Base-by-base conservation (phyloP, 208 protist genomes). In the Wallacemonas rigidus region DNA sequence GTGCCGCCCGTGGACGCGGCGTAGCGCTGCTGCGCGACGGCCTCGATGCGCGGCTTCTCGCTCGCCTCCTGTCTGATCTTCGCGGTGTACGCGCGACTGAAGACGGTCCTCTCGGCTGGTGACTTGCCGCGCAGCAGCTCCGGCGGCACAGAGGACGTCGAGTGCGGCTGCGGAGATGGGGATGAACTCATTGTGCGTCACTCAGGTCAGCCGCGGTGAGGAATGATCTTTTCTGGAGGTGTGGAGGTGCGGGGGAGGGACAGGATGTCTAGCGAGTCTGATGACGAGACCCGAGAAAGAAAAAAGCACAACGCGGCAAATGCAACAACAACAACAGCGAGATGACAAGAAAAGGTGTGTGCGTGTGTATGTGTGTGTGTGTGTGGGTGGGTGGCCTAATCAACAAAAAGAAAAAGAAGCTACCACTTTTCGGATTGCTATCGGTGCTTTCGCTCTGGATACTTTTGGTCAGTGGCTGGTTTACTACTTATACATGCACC, bases 61-160 rank as follows among this genome's bases (percentile, higher is more conserved):
- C 93, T 88, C 75, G 94, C 83, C 58, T 90, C 83, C 58, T 96
- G 79, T 38, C 93, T 85, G 45, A 72, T 79, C 65, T 80, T 82
- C 5, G 85, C 82, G 9, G 82, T 61, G 51, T 85, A 85, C n/a
- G 88, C 86, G 15, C 83, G 78, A 3, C 75, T 80, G 67, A 90
- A 77, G 14, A 69, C 76, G 36, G 44, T 71, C 67, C 69, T 73
- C 63, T 87, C 83, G 1, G 44, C 48, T 2, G 67, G 69, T n/a
- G 76, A 73, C 67, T 82, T 91, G 54, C 79, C 86, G 43, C 76
- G 75, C 54, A 91, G 64, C 53, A 89, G 45, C 55, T 83, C 86
- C 62, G 85, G 81, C 5, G 83, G 83, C 15, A 91, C 81, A 5
- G 26, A 47, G 5, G 45, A 38, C 3, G 68, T 26, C 2, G 68